A percentile compares a stretch with the other conserved stretches of the same genome.
These are phyloP conservation scores for Flaveria floridana DNA, from an alignment of 140 eudicot genomes.

Conservation along the genomic window DNA sequence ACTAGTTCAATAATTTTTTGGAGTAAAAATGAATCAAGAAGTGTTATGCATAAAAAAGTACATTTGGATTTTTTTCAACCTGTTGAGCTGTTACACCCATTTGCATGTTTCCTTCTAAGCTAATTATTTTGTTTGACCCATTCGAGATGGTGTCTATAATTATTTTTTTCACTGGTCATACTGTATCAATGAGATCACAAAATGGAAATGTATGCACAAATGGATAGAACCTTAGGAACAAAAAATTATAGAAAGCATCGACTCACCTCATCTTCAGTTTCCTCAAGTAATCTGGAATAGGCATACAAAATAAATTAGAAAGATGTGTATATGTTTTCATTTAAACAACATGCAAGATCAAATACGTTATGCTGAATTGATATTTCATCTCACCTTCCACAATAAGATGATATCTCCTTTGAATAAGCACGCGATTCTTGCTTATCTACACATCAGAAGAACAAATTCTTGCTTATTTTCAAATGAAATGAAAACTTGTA, in stretches of 20 bases:
- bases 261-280: conserved; percentile 90
- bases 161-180: neutral
- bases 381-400: conserved; percentile 73
- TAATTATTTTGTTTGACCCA: neutral
- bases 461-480: conserved; percentile 18
- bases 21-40: neutral
- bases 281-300: conserved; percentile 79
- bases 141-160: neutral
- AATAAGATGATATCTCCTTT: conserved; percentile 87
- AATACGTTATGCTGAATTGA: neutral
- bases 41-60: neutral
- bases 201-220: neutral
- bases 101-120: neutral
- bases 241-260: conserved; percentile 17
- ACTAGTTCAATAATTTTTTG: neutral
- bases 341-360: conserved; percentile 8
- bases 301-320: conserved; percentile 2
- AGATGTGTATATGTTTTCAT: neutral
- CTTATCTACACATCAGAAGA: conserved; percentile 51
- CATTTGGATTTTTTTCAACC: neutral
- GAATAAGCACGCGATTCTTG: conserved; percentile 94
- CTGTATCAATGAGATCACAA: neutral
- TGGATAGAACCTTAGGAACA: neutral
- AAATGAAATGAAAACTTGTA: neutral
- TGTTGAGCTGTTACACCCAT: neutral